Evolutionary conservation across 306 rosid species (phyloP), one percentile per base, ranked within the genome.

Genomic region (Arachis stenosperma): DNA sequence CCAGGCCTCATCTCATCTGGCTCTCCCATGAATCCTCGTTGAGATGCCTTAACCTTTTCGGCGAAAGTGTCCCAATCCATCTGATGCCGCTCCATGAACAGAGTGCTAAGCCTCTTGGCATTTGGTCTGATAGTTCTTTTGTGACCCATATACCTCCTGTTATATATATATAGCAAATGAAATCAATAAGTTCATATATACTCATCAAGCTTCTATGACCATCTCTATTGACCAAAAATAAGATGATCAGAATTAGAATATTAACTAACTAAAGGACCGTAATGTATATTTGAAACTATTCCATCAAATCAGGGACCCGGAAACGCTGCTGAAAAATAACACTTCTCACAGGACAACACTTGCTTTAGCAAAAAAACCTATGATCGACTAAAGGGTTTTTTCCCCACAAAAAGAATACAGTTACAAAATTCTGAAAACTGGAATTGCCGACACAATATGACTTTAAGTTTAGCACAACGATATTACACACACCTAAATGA

Each of bases 111-210:
- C 85, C 83, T 95, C 89, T 95, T 95, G 27, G 99, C 93, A 87
- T 95, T 95, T 39, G 99, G 99, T 80, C 98, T 88, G 43, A 95
- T 88, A 79, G 99, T 95, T 87, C 99, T 91, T 83, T 86, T 91
- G 82, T 95, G 99, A 81, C 98, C 97, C 92, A 90, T 87, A 43
- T 91, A 91, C 85, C 99, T 90, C 98, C 99, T 94, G 76, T 59
- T 46, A 63, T 41, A 5, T 46, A 5, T 46, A 63, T 41, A 5
- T n/a, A 81, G 43, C 61, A 53, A 64, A 63, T 29, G 55, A 73
- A 70, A 42, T 42, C 30, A 65, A 63, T 53, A 54, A 56, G 47
- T 42, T 42, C 51, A 57, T 3, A 48, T 59, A 61, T 65, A 58
- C 41, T 22, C 13, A 56, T 17, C 7, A 57, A 51, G 51, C 56